Evolutionary conservation across 164 flowering plant genomes (phyloP).

Genomic region (Warburgia ugandensis): DNA sequence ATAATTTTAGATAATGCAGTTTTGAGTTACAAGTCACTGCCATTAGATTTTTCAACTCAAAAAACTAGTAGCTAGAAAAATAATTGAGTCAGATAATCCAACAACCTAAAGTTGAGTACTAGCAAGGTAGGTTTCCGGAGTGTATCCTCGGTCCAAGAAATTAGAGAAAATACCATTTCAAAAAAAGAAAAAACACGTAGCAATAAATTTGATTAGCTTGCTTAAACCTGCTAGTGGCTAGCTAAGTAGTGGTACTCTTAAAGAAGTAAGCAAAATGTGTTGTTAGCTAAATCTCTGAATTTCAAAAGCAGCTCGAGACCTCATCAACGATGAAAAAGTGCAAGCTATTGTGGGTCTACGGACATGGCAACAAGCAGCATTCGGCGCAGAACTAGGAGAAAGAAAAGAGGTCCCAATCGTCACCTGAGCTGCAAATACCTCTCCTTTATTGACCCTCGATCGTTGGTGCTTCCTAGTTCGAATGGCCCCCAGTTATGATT

Average conservation of each 20-base stretch:
- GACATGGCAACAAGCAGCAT: constrained; percentile 37
- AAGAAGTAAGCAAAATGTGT: background rate
- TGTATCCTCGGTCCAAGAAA: background rate
- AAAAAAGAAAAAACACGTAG: background rate
- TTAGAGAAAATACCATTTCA: background rate
- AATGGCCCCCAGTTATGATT: constrained; percentile 20
- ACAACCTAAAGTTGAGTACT: too few relatives aligned
- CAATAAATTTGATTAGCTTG: background rate
- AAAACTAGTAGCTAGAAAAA: too few relatives aligned
- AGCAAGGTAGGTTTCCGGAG: too few relatives aligned
- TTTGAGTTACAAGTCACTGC: too few relatives aligned
- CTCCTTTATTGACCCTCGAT: too few relatives aligned
- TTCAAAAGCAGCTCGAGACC: constrained; percentile 1
- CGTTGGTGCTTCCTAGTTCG: constrained; percentile 50
- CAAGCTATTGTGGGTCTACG: constrained; percentile 1
- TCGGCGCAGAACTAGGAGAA: constrained; percentile 35
- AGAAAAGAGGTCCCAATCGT: too few relatives aligned
- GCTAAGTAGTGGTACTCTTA: background rate
- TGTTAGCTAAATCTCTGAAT: background rate
- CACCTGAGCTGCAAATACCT: too few relatives aligned
- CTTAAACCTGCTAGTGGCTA: background rate
- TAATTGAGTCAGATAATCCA: too few relatives aligned
- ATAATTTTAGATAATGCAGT: too few relatives aligned
- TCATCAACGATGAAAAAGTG: constrained; percentile 7
- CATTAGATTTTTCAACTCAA: too few relatives aligned